phyloP scores from a whole-genome alignment of 1,139 yeast species.

The Sugiyamaella xylanicola region DNA sequence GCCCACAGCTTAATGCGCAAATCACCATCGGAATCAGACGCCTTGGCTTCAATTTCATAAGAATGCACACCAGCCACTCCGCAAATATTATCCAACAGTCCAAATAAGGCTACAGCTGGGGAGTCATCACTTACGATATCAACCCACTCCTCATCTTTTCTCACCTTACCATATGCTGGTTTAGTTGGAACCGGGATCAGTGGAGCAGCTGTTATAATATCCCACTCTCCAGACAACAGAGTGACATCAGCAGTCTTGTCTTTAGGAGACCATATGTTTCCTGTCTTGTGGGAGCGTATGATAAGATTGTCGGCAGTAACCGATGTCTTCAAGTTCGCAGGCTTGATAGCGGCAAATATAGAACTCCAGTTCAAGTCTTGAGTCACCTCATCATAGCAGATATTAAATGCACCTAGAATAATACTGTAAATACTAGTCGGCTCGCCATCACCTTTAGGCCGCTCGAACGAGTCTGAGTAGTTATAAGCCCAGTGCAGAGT shows the following conservation, averaged over 20 bases:
- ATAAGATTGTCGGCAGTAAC: constrained; percentile 18
- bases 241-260: constrained; percentile 22
- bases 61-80: constrained; percentile 27
- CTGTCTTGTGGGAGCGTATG: constrained; percentile 27
- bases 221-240: constrained; percentile 30
- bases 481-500: constrained; percentile 28
- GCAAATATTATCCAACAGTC: constrained; percentile 32
- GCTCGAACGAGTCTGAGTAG: constrained; percentile 15
- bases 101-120: constrained; percentile 30
- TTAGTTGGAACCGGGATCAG: constrained; percentile 23
- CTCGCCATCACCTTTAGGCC: not conserved
- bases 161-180: constrained; percentile 1
- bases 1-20: constrained; percentile 22
- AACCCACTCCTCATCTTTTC: constrained; percentile 2
- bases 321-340: not conserved
- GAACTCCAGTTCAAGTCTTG: constrained; percentile 22
- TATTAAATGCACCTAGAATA: constrained; percentile 32
- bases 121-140: not conserved
- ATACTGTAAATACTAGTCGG: not conserved
- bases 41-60: constrained; percentile 10
- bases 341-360: constrained; percentile 6
- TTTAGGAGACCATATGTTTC: constrained; percentile 22
- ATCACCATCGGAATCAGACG: not conserved
- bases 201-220: constrained; percentile 32
- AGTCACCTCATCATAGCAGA: constrained; percentile 24